Conservation (phyloP, 441 rosid genomes). For the Adansonia gregorii region DNA sequence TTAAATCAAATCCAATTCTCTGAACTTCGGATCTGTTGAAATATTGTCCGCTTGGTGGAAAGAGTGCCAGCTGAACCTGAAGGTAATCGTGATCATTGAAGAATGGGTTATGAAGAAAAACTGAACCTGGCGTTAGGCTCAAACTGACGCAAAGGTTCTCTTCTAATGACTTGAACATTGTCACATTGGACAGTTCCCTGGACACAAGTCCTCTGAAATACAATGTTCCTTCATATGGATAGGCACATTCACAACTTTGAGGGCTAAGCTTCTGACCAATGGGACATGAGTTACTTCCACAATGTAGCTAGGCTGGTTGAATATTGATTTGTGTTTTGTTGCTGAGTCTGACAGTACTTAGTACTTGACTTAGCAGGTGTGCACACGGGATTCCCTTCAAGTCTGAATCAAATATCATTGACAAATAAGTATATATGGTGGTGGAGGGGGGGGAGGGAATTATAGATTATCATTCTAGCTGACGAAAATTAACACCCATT, state of each 20-base stretch:
- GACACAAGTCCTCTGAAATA: conserved; percentile 83
- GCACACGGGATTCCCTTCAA: conserved; percentile 89
- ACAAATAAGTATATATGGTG: conserved; percentile 18
- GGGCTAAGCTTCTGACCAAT: conserved; percentile 80
- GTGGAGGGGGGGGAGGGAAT: too few species aligned
- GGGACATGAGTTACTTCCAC: conserved; percentile 71
- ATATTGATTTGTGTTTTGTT: conserved; percentile 54
- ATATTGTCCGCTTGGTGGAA: conserved; percentile 61
- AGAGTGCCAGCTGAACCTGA: conserved; percentile 78
- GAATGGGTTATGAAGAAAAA: conserved; percentile 76
- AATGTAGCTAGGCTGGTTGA: conserved; percentile 86
- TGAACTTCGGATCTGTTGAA: conserved; percentile 73
- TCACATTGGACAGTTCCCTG: conserved; percentile 69
- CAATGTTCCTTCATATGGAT: conserved; percentile 87
- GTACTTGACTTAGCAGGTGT: conserved; percentile 59
- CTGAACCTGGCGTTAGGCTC: conserved; percentile 84
- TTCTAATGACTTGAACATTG: conserved; percentile 72
- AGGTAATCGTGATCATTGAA: conserved; percentile 91
- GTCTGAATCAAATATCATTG: conserved; percentile 49
- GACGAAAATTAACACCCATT: conserved; percentile 9
- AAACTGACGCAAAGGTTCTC: conserved; percentile 80
- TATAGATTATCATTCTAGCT: conserved; percentile 2
- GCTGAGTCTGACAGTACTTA: conserved; percentile 75
- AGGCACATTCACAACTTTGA: conserved; percentile 93
- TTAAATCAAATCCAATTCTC: conserved; percentile 73